Conservation (phyloP, 257 asterid species). For the Nicotiana tomentosiformis region DNA sequence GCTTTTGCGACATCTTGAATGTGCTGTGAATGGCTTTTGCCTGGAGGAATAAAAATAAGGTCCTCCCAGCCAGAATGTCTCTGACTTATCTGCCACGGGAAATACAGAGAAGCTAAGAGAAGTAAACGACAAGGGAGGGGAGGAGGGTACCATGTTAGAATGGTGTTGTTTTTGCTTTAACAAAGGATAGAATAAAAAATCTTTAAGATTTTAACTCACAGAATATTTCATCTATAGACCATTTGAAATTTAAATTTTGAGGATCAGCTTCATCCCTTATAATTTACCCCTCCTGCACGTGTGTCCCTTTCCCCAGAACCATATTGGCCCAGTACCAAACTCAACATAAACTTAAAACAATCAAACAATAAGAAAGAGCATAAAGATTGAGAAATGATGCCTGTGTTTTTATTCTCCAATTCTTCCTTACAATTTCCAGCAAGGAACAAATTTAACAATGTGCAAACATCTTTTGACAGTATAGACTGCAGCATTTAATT, state of each 20-base stretch:
- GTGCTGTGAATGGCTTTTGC: conserved; percentile 90
- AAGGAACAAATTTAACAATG: neutral
- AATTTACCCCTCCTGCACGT: neutral
- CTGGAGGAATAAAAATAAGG: conserved; percentile 83
- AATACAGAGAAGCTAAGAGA: neutral
- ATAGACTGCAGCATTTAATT: neutral
- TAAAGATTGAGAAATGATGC: too few relatives aligned
- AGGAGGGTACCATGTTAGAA: neutral
- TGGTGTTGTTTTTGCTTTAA: neutral
- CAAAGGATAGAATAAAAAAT: neutral
- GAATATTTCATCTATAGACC: neutral
- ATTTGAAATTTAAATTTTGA: neutral
- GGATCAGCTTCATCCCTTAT: neutral
- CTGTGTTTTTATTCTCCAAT: neutral
- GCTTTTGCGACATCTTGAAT: conserved; percentile 60
- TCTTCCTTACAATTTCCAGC: neutral
- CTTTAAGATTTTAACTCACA: neutral
- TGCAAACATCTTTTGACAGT: neutral
- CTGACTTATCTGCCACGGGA: conserved; percentile 47
- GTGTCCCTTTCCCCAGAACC: neutral
- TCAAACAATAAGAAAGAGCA: too few relatives aligned
- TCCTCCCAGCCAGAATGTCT: conserved; percentile 92
- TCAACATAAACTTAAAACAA: too few relatives aligned
- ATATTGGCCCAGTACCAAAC: too few relatives aligned
- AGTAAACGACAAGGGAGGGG: neutral